These are phyloP conservation scores for Magnaporthiopsis rhizophila DNA, from an alignment of 2,329 filamentous ascomycete genomes.

Conservation along the genomic window DNA sequence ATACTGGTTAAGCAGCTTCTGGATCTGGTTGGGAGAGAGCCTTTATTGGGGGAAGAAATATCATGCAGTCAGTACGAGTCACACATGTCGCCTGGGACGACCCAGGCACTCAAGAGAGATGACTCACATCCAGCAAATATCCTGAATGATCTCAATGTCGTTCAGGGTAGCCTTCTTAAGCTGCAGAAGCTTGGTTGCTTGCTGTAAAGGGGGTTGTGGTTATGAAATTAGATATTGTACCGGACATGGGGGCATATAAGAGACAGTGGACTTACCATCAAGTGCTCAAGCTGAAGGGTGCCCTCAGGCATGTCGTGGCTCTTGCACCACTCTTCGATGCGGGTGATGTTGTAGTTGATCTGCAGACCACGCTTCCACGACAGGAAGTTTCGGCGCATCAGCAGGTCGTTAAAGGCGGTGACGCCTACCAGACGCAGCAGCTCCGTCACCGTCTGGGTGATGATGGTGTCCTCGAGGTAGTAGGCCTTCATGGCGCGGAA, in stretches of 20 bases:
- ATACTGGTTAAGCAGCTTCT: conserved; percentile 98
- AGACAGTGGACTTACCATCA: conserved; percentile 61
- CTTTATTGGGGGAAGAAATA: conserved; percentile 31
- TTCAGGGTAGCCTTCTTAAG: conserved; percentile 98
- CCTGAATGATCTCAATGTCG: conserved; percentile 99
- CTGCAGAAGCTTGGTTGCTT: conserved; percentile 96
- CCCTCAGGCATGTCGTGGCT: conserved; percentile 99
- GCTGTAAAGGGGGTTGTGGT: conserved; percentile 36
- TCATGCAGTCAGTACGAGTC: conserved; percentile 5
- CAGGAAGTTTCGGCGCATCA: conserved; percentile 97
- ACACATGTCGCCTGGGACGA: no score
- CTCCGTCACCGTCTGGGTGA: conserved; percentile 92
- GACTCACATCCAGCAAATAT: conserved; percentile 99
- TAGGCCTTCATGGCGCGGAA: conserved; percentile 99
- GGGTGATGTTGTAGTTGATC: conserved; percentile 99
- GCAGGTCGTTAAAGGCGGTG: conserved; percentile 94
- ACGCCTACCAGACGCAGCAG: conserved; percentile 88
- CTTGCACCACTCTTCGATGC: conserved; percentile 99
- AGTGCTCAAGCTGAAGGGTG: conserved; percentile 90
- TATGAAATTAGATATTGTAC: background rate
- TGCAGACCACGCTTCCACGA: conserved; percentile 99
- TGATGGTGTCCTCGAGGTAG: conserved; percentile 92
- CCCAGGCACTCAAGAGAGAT: background rate
- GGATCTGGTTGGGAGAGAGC: conserved; percentile 97
- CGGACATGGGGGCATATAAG: conserved; percentile 14